Base-by-base conservation (phyloP, 2,329 filamentous ascomycete species). In the Sclerotinia borealis region DNA sequence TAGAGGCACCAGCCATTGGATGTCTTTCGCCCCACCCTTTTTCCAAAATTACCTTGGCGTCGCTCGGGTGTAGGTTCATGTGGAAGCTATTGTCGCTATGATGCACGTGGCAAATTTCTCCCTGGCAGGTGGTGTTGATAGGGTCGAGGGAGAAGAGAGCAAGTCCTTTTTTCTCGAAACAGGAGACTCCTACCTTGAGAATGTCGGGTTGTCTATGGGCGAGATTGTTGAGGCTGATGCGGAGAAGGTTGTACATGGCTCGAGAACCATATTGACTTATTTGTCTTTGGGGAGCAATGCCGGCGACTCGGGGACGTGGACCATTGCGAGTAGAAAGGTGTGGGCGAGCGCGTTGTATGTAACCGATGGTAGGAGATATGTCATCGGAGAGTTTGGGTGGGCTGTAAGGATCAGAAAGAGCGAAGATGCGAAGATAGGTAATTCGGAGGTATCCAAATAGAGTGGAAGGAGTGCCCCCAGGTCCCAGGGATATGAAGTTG, bases 81-180 rank as follows among this genome's bases (percentile, higher is more conserved):
- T 96, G 92, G 81, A 95, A 80, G 4, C 86, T 89, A 65, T 88
- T 84, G 68, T 95, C 91, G 29, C 82, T 86, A 55, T 87, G 84
- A 75, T 96, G 92, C 13, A 91, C 85, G 74, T 96, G 92, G 70
- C 85, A 89, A 49, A 96, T 83, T 76, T 96, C 92, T n/a, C 91
- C 91, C 68, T 88, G 84, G 69, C 88, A 91, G 13, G 86, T 90
- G 36, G 84, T 83, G 72, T 88, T 88, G 66, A 88, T 79, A 0
- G 88, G 87, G 58, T 83, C 79, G 3, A 78, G 79, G 1, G 88
- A 83, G 75, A 93, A 95, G 0, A 96, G 80, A 0, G 88, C 91
- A 7, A 91, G 82, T 48, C 89, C 89, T 72, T 93, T 87, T 77
- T 93, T 93, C 75, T 95, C 91, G 68, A 95, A 87, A 72, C 89